phyloP scores from a whole-genome alignment of 169 alveolate genomes.

The Plasmodium adleri region DNA sequence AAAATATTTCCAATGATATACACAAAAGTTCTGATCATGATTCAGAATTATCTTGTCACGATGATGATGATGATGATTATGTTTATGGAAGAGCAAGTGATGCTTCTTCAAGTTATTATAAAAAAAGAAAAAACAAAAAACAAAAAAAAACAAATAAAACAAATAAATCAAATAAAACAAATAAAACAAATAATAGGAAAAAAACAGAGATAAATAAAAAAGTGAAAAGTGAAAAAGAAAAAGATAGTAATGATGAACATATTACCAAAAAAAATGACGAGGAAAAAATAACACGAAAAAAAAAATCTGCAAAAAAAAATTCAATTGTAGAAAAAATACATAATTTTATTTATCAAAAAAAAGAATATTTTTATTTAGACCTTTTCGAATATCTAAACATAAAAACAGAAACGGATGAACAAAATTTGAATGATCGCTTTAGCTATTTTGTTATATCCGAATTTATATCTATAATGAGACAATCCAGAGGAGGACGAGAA shows the following conservation, averaged over 20 bases:
- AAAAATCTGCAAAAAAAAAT: neutral
- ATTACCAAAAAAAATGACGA: neutral
- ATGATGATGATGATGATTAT: too few species aligned
- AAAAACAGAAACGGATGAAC: neutral
- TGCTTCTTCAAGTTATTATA: too few species aligned
- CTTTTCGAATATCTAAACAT: neutral
- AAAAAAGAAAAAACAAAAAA: neutral
- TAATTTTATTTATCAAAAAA: neutral
- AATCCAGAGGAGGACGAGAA: neutral
- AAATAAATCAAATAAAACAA: neutral
- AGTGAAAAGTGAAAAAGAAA: conserved; percentile 1
- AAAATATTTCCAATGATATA: too few species aligned
- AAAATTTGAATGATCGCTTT: conserved; percentile 4
- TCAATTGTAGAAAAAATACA: neutral
- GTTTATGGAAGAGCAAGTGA: too few species aligned
- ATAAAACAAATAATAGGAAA: neutral
- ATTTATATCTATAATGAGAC: neutral
- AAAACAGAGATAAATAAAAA: neutral
- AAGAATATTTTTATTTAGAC: neutral
- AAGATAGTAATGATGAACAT: neutral
- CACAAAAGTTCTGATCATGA: too few species aligned
- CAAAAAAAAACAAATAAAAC: neutral
- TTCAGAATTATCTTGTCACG: too few species aligned
- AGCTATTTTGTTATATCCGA: neutral
- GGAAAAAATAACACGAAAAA: neutral